Percentiles rank a stretch among this genome's conserved stretches.
These are phyloP conservation scores for Dentiscutata heterogama DNA, from an alignment of 371 early-diverging fungal species.

Conservation along the genomic window DNA sequence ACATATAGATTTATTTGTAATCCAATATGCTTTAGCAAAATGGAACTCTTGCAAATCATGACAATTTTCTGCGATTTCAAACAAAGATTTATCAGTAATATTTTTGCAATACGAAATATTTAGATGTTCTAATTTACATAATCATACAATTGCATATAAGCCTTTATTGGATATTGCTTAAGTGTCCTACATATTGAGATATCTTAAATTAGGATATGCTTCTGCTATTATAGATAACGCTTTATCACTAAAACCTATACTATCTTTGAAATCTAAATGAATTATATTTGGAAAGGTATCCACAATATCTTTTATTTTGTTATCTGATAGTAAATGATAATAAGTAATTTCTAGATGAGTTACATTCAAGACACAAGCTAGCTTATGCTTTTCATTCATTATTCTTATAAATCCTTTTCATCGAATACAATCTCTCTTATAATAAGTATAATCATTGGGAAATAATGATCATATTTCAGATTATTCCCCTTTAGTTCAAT, in stretches of 20 bases:
- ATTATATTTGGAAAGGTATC: slow-evolving; percentile 33
- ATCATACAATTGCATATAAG: slow-evolving; percentile 21
- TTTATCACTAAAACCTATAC: slow-evolving; percentile 32
- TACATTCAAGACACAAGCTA: slow-evolving; percentile 10
- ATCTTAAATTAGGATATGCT: slow-evolving; percentile 36
- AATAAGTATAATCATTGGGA: slow-evolving; percentile 35
- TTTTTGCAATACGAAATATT: slow-evolving; percentile 7
- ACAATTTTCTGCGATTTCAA: slow-evolving; percentile 1
- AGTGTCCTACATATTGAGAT: slow-evolving; percentile 30
- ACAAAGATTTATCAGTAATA: slow-evolving; percentile 16
- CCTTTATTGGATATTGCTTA: slow-evolving; percentile 16
- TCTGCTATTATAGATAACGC: slow-evolving; percentile 13
- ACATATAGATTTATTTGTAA: too few species aligned
- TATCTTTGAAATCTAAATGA: too few species aligned
- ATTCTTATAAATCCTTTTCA: slow-evolving; percentile 36
- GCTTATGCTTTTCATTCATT: slow-evolving; percentile 15
- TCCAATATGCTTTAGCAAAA: slow-evolving; percentile 14
- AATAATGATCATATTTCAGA: slow-evolving; percentile 7
- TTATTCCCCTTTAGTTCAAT: slow-evolving; percentile 33
- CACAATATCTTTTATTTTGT: slow-evolving; percentile 38
- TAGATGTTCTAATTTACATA: slow-evolving; percentile 29
- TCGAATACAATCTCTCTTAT: slow-evolving; percentile 21
- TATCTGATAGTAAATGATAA: slow-evolving; percentile 37
- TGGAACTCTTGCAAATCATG: slow-evolving; percentile 21
- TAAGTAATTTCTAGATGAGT: slow-evolving; percentile 24